Conservation (phyloP, 2,329 filamentous ascomycete genomes). For the Diaporthe destruens region DNA sequence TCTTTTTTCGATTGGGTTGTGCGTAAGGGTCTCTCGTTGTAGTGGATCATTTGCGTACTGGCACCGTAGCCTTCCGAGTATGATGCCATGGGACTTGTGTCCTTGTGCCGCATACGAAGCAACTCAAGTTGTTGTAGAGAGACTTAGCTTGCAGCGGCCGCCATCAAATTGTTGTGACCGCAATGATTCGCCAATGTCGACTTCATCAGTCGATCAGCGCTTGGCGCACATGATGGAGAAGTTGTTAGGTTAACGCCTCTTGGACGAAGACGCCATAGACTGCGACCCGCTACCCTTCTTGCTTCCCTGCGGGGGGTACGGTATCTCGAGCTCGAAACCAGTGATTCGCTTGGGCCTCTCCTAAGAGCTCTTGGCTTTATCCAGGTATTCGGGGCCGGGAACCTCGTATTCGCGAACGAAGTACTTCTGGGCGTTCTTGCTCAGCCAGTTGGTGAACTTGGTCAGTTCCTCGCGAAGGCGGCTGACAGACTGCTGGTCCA, state of each 20-base stretch:
- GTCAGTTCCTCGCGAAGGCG: constrained; percentile 89
- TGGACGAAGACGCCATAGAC: background rate
- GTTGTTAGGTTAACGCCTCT: background rate
- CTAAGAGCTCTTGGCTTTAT: constrained; percentile 63
- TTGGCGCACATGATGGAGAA: background rate
- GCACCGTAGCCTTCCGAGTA: background rate
- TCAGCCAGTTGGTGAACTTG: constrained; percentile 88
- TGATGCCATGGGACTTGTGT: background rate
- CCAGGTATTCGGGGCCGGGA: constrained; percentile 77
- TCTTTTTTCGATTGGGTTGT: background rate
- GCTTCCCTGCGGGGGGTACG: background rate
- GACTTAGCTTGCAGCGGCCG: background rate
- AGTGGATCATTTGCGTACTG: background rate
- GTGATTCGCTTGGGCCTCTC: constrained; percentile 25
- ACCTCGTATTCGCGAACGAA: constrained; percentile 84
- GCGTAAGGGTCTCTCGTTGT: background rate
- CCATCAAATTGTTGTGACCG: background rate
- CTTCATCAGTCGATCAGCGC: background rate
- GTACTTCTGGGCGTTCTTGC: constrained; percentile 80
- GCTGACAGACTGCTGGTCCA: constrained; percentile 92
- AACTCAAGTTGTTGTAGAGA: background rate
- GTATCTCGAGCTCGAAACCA: constrained; percentile 5
- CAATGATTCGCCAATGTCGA: background rate
- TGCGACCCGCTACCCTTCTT: constrained; percentile 7
- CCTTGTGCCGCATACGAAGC: background rate